Base-by-base conservation (phyloP, 192 early-diverging fungal species). In the Umbelopsis vinacea region DNA sequence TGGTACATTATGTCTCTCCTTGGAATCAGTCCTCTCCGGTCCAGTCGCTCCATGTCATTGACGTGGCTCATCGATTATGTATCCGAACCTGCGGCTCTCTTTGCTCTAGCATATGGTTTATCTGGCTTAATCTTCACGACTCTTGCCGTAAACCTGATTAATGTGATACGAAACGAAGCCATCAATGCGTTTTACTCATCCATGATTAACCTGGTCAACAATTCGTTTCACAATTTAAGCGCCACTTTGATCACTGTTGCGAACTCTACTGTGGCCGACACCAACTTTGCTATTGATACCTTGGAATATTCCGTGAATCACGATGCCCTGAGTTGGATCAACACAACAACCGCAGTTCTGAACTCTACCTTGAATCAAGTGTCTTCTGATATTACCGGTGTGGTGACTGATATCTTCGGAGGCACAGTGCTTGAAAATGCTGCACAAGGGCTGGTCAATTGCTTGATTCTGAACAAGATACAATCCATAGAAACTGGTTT, bases 381-480 rank as follows among this genome's bases (percentile, higher is more conserved):
- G 0, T 53, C 76, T 7, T 50, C 66, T n/a, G 46, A 76, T 29
- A 37, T 80, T 3, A 43, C 54, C 3, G 12, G 10, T 0, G 66
- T 71, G 0, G 53, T 80, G 26, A 35, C 69, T 43, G 53, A 53
- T 6, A 67, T 67, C 0, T 43, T 80, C 11, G 79, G 79, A 23
- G 72, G 69, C 4, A 73, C 79, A 0, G 52, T 74, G 19, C 67
- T 80, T 24, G 71, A 72, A 55, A 29, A 54, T 17, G 74, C 79
- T 29, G 75, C 69, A 3, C 67, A 74, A 29, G 75, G 70, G 24
- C 55, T 73, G 3, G 6, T 76, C 24, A 19, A 73, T 2, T 80
- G 79, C 45, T 45, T 80, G 12, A 2, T 80, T 4, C n/a, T 74
- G 17, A 57, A 53, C 48, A 80, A 80, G 47, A 55, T 80, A 15